Percentiles rank a stretch among this genome's conserved stretches.
phyloP scores from a whole-genome alignment of 2,329 filamentous ascomycete species.

The Capronia epimyces region DNA sequence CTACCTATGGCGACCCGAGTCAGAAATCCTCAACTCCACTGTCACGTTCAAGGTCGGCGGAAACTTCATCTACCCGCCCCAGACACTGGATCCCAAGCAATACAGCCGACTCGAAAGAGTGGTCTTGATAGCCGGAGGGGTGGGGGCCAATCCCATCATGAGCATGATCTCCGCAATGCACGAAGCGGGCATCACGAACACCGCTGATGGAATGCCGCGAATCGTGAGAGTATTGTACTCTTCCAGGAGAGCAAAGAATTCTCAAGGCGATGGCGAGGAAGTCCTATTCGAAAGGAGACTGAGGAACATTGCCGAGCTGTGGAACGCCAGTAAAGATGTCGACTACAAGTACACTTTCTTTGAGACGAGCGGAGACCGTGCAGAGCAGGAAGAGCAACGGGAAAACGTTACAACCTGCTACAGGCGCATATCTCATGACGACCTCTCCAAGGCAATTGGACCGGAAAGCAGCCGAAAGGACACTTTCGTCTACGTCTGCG shows the following conservation, averaged over 20 bases:
- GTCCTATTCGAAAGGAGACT: constrained; percentile 53
- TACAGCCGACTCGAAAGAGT: constrained; percentile 48
- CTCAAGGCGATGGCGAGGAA: constrained; percentile 26
- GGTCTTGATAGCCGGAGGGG: constrained; percentile 73
- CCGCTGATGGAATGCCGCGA: constrained; percentile 15
- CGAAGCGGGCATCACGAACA: constrained; percentile 10
- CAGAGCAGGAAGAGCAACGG: not conserved
- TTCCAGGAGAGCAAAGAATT: constrained; percentile 23
- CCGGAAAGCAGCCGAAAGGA: constrained; percentile 34
- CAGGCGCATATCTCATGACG: constrained; percentile 35
- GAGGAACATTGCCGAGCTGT: constrained; percentile 37
- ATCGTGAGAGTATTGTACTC: constrained; percentile 25
- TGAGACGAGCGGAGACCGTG: constrained; percentile 36
- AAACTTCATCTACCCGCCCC: constrained; percentile 72
- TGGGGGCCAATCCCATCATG: constrained; percentile 62
- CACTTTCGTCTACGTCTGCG: constrained; percentile 62
- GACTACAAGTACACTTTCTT: constrained; percentile 46
- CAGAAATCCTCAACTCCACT: constrained; percentile 52
- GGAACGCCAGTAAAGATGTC: constrained; percentile 31
- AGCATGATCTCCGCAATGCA: constrained; percentile 29
- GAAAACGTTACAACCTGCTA: constrained; percentile 30
- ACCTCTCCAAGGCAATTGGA: constrained; percentile 35
- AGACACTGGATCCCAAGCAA: constrained; percentile 37
- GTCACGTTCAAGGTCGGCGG: constrained; percentile 71
- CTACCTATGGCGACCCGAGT: constrained; percentile 63